phyloP scores from a whole-genome alignment of 2,329 filamentous ascomycete genomes.

The Colletotrichum chlorophyti region DNA sequence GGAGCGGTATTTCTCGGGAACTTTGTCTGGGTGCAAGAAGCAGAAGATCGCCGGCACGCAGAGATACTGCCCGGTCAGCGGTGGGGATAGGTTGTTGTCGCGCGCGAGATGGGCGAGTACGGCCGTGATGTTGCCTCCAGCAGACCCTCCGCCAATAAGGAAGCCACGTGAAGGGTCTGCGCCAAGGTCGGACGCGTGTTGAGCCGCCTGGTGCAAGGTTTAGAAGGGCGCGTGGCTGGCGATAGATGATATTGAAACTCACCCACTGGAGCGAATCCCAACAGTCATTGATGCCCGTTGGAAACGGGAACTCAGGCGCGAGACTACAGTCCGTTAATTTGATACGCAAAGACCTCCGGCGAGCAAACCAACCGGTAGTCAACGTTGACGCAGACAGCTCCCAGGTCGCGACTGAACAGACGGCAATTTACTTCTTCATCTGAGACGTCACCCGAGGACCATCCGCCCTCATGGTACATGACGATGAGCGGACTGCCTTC shows the following conservation, averaged over 20 bases:
- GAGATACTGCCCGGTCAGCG: conserved; percentile 45
- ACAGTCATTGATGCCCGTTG: conserved; percentile 50
- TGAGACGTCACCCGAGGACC: conserved; percentile 13
- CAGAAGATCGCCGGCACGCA: conserved; percentile 18
- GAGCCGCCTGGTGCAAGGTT: background rate
- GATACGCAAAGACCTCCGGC: rapidly evolving
- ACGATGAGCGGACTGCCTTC: conserved; percentile 18
- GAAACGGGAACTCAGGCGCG: conserved; percentile 58
- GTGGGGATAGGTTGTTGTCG: conserved; percentile 43
- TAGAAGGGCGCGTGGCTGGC: background rate
- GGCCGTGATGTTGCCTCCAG: conserved; percentile 56
- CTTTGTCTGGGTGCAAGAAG: background rate
- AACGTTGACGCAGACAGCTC: conserved; percentile 44
- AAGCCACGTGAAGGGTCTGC: conserved; percentile 52
- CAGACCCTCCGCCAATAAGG: conserved; percentile 57
- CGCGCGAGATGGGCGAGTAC: conserved; percentile 50
- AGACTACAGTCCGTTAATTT: conserved; percentile 33
- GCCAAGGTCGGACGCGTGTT: conserved; percentile 36
- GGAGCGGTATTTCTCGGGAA: conserved; percentile 13
- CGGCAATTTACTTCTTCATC: conserved; percentile 23
- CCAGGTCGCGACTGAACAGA: conserved; percentile 13
- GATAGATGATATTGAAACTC: background rate
- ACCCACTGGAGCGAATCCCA: conserved; percentile 45
- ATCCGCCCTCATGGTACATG: conserved; percentile 23
- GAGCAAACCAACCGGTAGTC: conserved; percentile 46